Conservation (phyloP, 1,284 basidiomycete genomes). For the Trametes hirsuta region DNA sequence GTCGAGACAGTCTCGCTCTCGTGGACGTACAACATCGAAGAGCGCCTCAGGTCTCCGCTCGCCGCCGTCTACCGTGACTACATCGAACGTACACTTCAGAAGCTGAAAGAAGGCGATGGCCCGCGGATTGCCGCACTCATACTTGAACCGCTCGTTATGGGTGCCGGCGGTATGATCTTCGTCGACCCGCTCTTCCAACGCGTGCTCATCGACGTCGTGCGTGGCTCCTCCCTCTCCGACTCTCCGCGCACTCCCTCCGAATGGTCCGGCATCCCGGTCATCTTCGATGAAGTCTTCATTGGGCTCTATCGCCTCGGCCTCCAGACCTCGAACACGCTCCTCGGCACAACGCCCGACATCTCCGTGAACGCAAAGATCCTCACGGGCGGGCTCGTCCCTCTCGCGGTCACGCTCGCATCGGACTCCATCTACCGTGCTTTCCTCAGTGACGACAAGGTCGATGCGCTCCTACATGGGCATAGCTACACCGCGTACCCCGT, state of each 20-base stretch:
- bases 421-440: constrained; percentile 84
- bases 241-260: constrained; percentile 25
- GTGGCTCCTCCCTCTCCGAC: constrained; percentile 37
- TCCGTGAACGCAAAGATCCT: constrained; percentile 93
- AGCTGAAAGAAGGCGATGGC: constrained; percentile 44
- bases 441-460: constrained; percentile 73
- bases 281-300: constrained; percentile 97
- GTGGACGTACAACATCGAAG: constrained; percentile 74
- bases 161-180: constrained; percentile 97
- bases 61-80: constrained; percentile 67
- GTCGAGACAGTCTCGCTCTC: constrained; percentile 52
- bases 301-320: constrained; percentile 89
- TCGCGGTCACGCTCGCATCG: constrained; percentile 85
- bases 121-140: constrained; percentile 74
- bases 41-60: constrained; percentile 63
- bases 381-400: constrained; percentile 90
- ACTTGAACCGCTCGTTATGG: constrained; percentile 92
- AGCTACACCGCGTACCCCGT: constrained; percentile 93
- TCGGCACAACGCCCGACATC: constrained; percentile 83
- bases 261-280: constrained; percentile 85
- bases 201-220: constrained; percentile 81
- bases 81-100: constrained; percentile 60
- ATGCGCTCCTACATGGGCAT: constrained; percentile 93
- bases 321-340: constrained; percentile 63
- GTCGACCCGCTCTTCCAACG: constrained; percentile 97